These are phyloP conservation scores for Beta lomatogona DNA, from an alignment of 179 eudicot genomes.

Conservation along the genomic window DNA sequence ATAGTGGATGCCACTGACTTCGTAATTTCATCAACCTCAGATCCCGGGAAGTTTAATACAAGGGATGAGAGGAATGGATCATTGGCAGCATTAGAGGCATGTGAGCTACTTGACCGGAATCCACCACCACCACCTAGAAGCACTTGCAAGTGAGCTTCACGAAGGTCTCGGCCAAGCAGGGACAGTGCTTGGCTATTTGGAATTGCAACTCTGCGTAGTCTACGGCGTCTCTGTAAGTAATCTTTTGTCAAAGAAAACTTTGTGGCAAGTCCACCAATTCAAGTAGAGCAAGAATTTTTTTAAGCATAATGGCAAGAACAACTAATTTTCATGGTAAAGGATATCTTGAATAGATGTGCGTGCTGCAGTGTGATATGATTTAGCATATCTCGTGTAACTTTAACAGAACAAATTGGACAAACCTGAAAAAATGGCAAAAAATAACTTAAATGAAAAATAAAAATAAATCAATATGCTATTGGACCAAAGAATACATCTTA, in stretches of 20 bases:
- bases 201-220: constrained; percentile 71
- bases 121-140: constrained; percentile 83
- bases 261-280: not conserved
- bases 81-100: constrained; percentile 37
- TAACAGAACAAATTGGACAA: constrained; percentile 79
- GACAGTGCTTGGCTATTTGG: constrained; percentile 83
- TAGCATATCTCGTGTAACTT: constrained; percentile 72
- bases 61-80: constrained; percentile 83
- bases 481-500: not conserved
- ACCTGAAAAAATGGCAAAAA: constrained; percentile 50
- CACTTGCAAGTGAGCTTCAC: constrained; percentile 89
- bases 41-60: constrained; percentile 60
- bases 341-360: constrained; percentile 88
- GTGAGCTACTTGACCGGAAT: constrained; percentile 49
- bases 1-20: constrained; percentile 56
- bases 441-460: not conserved
- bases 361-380: constrained; percentile 86
- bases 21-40: constrained; percentile 72
- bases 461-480: not conserved
- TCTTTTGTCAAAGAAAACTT: constrained; percentile 48
- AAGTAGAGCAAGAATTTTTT: not conserved
- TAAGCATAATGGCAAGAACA: not conserved
- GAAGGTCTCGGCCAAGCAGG: constrained; percentile 78
- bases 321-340: constrained; percentile 38
- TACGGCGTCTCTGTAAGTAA: constrained; percentile 73